phyloP scores from a whole-genome alignment of 345 rosid genomes.

The Clausena lansium region DNA sequence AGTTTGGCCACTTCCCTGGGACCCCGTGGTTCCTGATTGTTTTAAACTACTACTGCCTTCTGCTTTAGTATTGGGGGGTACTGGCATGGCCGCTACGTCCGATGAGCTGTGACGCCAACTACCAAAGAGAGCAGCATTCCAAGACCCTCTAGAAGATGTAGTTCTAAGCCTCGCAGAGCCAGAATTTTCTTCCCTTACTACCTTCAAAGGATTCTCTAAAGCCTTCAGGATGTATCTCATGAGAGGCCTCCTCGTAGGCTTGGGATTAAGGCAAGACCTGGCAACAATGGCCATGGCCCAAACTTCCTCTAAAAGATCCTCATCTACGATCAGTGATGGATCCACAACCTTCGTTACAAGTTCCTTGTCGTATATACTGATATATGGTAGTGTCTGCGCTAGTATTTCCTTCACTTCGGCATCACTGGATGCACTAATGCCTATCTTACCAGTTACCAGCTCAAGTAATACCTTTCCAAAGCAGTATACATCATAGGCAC shows the following conservation, averaged over 20 bases:
- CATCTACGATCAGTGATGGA: conserved; percentile 84
- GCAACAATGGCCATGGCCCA: conserved; percentile 99
- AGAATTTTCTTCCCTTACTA: conserved; percentile 75
- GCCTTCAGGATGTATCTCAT: conserved; percentile 96
- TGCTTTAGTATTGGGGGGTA: conserved; percentile 32
- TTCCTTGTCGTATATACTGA: conserved; percentile 87
- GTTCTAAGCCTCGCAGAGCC: conserved; percentile 81
- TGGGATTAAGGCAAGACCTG: conserved; percentile 90
- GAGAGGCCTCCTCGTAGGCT: conserved; percentile 83
- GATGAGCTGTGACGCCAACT: conserved; percentile 97
- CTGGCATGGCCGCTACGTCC: conserved; percentile 52
- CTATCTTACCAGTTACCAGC: conserved; percentile 94
- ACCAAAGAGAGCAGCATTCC: conserved; percentile 92
- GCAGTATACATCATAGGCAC: conserved; percentile 87
- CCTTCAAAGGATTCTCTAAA: conserved; percentile 85
- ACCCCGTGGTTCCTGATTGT: conserved; percentile 69
- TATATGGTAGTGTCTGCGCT: conserved; percentile 71
- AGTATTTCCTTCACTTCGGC: conserved; percentile 59
- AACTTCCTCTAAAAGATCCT: conserved; percentile 92
- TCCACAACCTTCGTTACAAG: conserved; percentile 86
- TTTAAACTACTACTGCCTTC: conserved; percentile 59
- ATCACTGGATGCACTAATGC: conserved; percentile 65
- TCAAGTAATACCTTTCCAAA: conserved; percentile 95
- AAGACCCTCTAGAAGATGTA: conserved; percentile 84
- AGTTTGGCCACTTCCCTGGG: conserved; percentile 73